Percentiles rank a stretch among this genome's conserved stretches.
Evolutionary conservation across 2,329 filamentous ascomycete genomes (phyloP).

Genomic region (Penicillium thymicola): DNA sequence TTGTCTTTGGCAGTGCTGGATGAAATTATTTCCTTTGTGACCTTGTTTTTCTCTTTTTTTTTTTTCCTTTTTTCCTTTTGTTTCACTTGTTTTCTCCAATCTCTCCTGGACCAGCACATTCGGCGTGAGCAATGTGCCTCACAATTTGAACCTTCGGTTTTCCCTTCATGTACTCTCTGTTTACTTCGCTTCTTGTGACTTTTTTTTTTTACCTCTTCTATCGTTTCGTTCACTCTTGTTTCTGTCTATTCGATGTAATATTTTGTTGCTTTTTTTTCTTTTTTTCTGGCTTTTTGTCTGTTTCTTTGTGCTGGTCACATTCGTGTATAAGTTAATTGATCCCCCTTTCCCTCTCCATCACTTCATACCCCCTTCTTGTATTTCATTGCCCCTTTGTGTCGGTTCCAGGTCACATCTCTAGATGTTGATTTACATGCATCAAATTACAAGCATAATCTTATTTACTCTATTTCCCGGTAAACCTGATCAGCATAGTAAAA

Average conservation of each 20-base stretch:
- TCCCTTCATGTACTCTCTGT: constrained; percentile 39
- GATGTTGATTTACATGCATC: constrained; percentile 17
- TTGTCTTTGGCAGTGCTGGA: constrained; percentile 11
- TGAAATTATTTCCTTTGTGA: constrained; percentile 48
- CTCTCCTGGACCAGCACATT: constrained; percentile 19
- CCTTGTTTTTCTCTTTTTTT: constrained; percentile 38
- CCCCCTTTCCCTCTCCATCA: constrained; percentile 22
- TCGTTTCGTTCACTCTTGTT: constrained; percentile 22
- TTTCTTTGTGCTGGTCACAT: constrained; percentile 41
- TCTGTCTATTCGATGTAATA: constrained; percentile 36
- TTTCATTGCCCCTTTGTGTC: constrained; percentile 26
- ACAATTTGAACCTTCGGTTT: constrained; percentile 24
- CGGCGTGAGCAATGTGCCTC: constrained; percentile 16
- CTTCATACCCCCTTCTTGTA: constrained; percentile 38
- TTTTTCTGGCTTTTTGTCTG: not conserved
- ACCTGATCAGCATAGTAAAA: not conserved
- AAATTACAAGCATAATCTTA: constrained; percentile 20
- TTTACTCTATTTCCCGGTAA: not conserved
- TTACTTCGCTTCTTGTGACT: constrained; percentile 34
- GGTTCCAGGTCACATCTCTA: constrained; percentile 19
- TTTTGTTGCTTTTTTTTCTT: constrained; percentile 15
- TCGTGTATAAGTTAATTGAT: constrained; percentile 38
- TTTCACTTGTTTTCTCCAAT: constrained; percentile 15
- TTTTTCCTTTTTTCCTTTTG: constrained; percentile 27
- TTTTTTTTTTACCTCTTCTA: constrained; percentile 11